Base-by-base conservation (phyloP, 2,329 filamentous ascomycete genomes). In the Drechslerella coelobrocha region DNA sequence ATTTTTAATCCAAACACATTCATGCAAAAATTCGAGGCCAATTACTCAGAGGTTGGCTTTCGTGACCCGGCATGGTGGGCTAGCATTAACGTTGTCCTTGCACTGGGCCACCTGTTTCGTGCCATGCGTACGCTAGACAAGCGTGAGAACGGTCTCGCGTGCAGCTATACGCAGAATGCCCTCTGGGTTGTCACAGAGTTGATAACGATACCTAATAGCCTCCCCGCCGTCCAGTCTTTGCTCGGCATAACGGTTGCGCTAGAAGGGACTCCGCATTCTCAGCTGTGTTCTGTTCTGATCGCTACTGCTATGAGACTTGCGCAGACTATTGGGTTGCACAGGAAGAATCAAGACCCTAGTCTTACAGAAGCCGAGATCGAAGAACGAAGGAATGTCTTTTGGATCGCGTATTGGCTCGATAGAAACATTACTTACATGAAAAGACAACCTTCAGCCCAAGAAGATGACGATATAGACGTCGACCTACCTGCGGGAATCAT, bases 341-440 rank as follows among this genome's bases (percentile, higher is more conserved):
- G 74, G 31, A 47, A 51, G 19, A 48, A 34, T n/a, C 61, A 73
- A 41, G 59, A 68, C 31, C 47, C 47, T 39, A 57, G 17, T 23
- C 19, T 75, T 24, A 52, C 37, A 5, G 54, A 23, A 19, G 31
- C 61, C 24, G 31, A 76, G 53, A 24, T 69, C 6, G 73, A 74
- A 50, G 31, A 74, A 50, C 72, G 85, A 23, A 87, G 85, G 78
- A 80, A 85, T 43, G 85, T 88, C 19, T 88, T 88, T 73, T 88
- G 85, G 85, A 87, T 87, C 65, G 85, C 83, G 1, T 88, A 87
- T 77, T 85, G 86, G 81, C 78, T 88, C 24, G 85, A 88, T 77
- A 88, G 87, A 78, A 85, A 88, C 72, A 77, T 87, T 19, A 86
- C 84, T 73, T 80, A 88, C 19, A 82, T 84, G 8, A 85, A 84